Conservation (phyloP, 306 rosid species). For the Corylus avellana region DNA sequence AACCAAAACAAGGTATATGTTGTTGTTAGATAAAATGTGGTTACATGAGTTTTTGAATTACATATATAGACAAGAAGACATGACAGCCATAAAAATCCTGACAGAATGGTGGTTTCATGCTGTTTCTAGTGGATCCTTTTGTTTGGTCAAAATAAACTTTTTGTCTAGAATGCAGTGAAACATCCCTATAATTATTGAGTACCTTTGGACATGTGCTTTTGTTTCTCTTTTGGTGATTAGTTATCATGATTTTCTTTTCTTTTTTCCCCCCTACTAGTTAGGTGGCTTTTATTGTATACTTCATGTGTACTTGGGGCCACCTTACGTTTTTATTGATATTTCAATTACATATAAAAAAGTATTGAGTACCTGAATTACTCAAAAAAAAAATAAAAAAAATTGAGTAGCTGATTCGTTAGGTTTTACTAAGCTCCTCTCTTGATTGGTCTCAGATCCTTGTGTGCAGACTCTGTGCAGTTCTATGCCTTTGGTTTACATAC, state of each 20-base stretch:
- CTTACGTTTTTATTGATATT: no score
- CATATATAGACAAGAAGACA: constrained; percentile 18
- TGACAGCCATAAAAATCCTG: constrained; percentile 21
- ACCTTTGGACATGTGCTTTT: background rate
- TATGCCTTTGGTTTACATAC: background rate
- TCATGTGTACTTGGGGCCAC: no score
- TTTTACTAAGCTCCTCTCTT: background rate
- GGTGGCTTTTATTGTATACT: no score
- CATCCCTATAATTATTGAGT: background rate
- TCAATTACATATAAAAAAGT: no score
- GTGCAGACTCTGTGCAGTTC: background rate
- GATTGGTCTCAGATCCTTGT: constrained; percentile 5
- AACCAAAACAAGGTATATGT: background rate
- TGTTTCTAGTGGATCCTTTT: background rate
- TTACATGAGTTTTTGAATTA: background rate
- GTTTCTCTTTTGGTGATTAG: no score
- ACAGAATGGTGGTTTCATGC: constrained; percentile 18
- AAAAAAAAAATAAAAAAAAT: no score
- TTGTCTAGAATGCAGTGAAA: background rate
- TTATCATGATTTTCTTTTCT: no score
- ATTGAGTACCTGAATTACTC: background rate
- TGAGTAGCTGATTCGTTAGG: background rate
- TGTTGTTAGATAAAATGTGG: background rate
- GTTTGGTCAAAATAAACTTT: background rate
- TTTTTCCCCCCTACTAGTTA: no score